These are phyloP conservation scores for Fusarium devonianum DNA, from an alignment of 2,329 filamentous ascomycete species.

Conservation along the genomic window DNA sequence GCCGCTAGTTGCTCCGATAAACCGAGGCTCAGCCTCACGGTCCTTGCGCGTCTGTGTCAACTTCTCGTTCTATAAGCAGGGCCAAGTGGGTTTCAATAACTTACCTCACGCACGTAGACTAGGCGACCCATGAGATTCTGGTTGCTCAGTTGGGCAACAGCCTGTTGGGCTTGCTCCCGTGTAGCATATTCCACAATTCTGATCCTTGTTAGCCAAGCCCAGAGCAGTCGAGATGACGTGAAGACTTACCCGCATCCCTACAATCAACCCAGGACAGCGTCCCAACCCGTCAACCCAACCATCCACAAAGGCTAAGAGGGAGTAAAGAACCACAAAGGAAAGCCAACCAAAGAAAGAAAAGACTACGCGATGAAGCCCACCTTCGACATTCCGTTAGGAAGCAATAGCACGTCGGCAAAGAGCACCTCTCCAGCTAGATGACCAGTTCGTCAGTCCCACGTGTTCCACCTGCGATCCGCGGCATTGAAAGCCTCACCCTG, in stretches of 20 bases:
- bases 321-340: constrained; percentile 73
- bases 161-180: constrained; percentile 97
- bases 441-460: constrained; percentile 50
- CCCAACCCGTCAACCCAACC: constrained; percentile 99
- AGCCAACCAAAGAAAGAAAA: constrained; percentile 77
- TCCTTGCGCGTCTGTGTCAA: constrained; percentile 64
- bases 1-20: constrained; percentile 76
- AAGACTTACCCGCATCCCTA: constrained; percentile 98
- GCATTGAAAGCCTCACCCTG: constrained; percentile 74
- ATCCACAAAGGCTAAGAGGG: constrained; percentile 78
- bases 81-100: constrained; percentile 32
- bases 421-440: constrained; percentile 92
- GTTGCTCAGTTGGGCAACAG: constrained; percentile 97
- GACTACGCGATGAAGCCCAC: constrained; percentile 94
- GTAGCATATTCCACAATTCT: constrained; percentile 99
- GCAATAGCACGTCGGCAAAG: constrained; percentile 98
- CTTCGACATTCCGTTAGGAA: constrained; percentile 99
- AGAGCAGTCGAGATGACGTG: background rate
- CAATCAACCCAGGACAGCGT: constrained; percentile 84
- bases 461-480: constrained; percentile 39
- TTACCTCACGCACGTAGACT: constrained; percentile 97
- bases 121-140: constrained; percentile 98
- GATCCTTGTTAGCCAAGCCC: constrained; percentile 43
- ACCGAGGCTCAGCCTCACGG: constrained; percentile 96
- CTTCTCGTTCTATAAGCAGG: background rate